phyloP scores from a whole-genome alignment of 1,139 yeast genomes.

The Blastobotrys illinoisensis region DNA sequence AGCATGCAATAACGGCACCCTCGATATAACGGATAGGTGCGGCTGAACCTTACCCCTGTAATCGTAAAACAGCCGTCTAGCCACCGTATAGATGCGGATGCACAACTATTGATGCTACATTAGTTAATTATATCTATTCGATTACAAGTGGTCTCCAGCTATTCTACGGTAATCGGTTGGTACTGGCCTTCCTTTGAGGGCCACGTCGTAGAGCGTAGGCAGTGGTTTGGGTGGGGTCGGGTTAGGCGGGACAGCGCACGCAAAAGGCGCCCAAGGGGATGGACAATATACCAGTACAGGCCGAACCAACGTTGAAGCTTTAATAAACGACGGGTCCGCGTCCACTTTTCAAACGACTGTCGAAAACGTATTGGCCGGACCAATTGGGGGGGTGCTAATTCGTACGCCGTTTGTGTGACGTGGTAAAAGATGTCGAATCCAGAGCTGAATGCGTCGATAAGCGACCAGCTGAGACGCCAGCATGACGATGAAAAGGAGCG shows the following conservation, averaged over 20 bases:
- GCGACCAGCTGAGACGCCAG: slow-evolving; percentile 10
- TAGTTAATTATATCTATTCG: too few species aligned
- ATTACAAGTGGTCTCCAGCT: too few species aligned
- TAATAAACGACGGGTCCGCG: background rate
- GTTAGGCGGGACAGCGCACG: background rate
- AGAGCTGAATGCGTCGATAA: background rate
- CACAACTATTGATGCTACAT: too few species aligned
- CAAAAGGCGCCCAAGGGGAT: background rate
- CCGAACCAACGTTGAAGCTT: background rate
- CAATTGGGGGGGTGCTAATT: background rate
- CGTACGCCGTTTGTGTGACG: background rate
- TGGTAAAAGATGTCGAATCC: background rate
- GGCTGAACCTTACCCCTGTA: too few species aligned
- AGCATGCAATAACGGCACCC: too few species aligned
- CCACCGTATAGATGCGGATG: too few species aligned
- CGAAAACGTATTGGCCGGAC: background rate
- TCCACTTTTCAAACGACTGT: background rate
- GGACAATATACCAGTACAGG: background rate
- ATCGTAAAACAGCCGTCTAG: too few species aligned
- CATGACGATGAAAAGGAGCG: slow-evolving; percentile 17
- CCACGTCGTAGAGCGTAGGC: too few species aligned
- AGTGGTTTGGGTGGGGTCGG: background rate
- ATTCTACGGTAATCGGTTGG: too few species aligned
- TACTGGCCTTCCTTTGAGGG: too few species aligned
- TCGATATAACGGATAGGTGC: too few species aligned